A percentile compares a stretch with the other conserved stretches of the same genome.
Conservation (phyloP, 2,329 filamentous ascomycete genomes). For the Fusarium zealandicum region DNA sequence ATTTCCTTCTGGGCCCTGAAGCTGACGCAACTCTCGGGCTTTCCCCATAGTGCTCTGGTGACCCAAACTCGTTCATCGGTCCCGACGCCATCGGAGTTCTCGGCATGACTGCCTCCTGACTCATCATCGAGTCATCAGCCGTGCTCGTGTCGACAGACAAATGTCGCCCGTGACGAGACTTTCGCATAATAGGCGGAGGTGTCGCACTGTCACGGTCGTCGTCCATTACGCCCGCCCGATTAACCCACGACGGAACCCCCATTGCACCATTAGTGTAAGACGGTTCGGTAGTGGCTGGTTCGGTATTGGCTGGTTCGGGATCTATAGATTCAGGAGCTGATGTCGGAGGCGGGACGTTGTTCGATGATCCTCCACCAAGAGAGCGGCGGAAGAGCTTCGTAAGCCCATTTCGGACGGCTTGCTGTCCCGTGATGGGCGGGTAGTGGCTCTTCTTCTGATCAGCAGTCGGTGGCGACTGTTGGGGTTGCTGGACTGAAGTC, state of each 20-base stretch:
- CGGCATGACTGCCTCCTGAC: constrained; percentile 28
- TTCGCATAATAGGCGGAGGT: constrained; percentile 63
- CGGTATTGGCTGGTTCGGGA: constrained; percentile 18
- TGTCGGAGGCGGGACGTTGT: constrained; percentile 14
- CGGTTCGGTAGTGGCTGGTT: constrained; percentile 21
- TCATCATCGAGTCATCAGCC: constrained; percentile 11
- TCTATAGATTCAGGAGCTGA: constrained; percentile 18
- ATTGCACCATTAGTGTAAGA: constrained; percentile 40
- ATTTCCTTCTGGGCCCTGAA: constrained; percentile 46
- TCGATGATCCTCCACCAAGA: constrained; percentile 47
- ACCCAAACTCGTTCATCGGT: constrained; percentile 6
- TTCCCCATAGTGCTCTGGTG: constrained; percentile 24
- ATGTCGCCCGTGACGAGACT: constrained; percentile 45
- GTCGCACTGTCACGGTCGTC: constrained; percentile 59
- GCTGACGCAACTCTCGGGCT: constrained; percentile 30
- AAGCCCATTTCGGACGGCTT: constrained; percentile 54
- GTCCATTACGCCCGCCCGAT: constrained; percentile 45
- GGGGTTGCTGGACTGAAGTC: constrained; percentile 39
- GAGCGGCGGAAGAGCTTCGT: constrained; percentile 62
- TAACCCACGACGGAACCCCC: constrained; percentile 52
- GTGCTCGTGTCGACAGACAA: constrained; percentile 35
- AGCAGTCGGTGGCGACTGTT: constrained; percentile 21
- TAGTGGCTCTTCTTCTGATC: constrained; percentile 54
- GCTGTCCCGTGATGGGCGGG: constrained; percentile 57
- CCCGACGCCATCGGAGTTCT: constrained; percentile 28